Conservation (phyloP, 2,329 filamentous ascomycete species). For the Colletotrichum eleusines region DNA sequence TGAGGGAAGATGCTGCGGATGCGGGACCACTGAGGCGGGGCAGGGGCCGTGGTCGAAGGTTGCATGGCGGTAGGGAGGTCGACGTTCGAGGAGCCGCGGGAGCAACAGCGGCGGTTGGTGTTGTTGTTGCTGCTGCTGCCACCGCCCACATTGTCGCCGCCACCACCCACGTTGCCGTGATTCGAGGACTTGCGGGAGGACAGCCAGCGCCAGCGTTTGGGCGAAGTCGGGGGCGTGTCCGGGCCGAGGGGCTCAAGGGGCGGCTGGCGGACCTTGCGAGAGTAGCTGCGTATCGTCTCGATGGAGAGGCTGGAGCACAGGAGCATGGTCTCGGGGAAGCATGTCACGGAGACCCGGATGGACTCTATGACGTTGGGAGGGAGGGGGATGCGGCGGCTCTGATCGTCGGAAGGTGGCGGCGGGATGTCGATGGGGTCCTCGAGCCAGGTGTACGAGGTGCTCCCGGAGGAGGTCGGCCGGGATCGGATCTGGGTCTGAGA, state of each 20-base stretch:
- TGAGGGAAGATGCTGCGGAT: constrained; percentile 65
- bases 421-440: constrained; percentile 39
- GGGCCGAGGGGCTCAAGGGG: constrained; percentile 24
- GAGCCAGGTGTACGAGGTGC: constrained; percentile 42
- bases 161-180: constrained; percentile 1
- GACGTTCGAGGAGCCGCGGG: constrained; percentile 31
- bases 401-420: constrained; percentile 30
- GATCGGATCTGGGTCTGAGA: constrained; percentile 33
- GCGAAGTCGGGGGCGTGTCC: constrained; percentile 39
- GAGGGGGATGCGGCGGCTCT: constrained; percentile 55
- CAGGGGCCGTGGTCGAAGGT: constrained; percentile 30
- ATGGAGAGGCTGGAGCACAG: constrained; percentile 66
- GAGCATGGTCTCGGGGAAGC: constrained; percentile 71
- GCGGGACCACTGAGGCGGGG: constrained; percentile 54
- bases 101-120: constrained; percentile 17
- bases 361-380: constrained; percentile 67
- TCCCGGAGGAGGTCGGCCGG: constrained; percentile 24
- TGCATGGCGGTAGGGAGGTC: constrained; percentile 19
- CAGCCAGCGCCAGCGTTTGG: constrained; percentile 42
- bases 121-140: background rate
- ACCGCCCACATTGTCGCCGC: background rate
- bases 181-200: constrained; percentile 30
- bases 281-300: constrained; percentile 69
- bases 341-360: constrained; percentile 64
- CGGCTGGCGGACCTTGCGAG: constrained; percentile 63